These are phyloP conservation scores for Populus trichocarpa DNA, from an alignment of 441 rosid genomes.

Conservation along the genomic window DNA sequence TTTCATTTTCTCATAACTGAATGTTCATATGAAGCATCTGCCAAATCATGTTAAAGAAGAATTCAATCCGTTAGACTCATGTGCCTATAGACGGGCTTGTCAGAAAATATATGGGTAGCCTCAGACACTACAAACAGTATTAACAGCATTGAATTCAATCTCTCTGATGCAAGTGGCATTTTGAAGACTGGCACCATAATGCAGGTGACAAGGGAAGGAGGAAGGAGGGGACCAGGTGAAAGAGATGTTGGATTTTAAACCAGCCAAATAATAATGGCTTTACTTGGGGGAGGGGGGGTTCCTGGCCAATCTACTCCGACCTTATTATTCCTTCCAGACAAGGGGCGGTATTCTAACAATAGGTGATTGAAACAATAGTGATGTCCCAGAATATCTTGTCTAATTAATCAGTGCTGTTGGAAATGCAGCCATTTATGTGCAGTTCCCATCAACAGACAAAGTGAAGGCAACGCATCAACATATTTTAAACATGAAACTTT, in stretches of 20 bases:
- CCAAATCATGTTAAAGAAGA: not conserved
- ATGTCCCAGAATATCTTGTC: too few species aligned
- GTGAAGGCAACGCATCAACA: too few species aligned
- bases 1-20: not conserved
- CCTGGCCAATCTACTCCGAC: not conserved
- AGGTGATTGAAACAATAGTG: too few species aligned
- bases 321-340: too few species aligned
- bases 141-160: not conserved
- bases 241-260: not conserved
- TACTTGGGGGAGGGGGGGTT: not conserved
- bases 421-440: too few species aligned
- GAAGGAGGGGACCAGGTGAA: not conserved
- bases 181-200: not conserved
- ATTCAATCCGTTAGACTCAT: not conserved
- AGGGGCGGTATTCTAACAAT: too few species aligned
- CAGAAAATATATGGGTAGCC: not conserved
- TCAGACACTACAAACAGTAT: not conserved
- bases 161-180: not conserved
- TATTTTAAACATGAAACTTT: too few species aligned
- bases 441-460: too few species aligned
- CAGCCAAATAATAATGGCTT: not conserved
- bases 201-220: not conserved
- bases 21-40: not conserved
- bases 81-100: not conserved
- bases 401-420: too few species aligned